Evolutionary conservation across 2,329 filamentous ascomycete species (phyloP).

Genomic region (Claviceps pazoutovae): DNA sequence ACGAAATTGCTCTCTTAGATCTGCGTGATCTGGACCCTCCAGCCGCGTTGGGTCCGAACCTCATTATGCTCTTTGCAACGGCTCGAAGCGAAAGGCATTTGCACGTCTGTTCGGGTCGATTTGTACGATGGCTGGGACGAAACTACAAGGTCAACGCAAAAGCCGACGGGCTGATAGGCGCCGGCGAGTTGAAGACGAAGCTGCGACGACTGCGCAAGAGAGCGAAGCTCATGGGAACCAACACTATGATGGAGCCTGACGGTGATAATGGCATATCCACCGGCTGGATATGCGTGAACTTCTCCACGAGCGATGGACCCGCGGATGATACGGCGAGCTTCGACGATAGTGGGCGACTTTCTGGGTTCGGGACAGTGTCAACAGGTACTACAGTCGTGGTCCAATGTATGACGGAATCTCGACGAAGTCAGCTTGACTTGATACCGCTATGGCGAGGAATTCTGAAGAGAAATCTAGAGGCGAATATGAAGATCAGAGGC

Average conservation of each 20-base stretch:
- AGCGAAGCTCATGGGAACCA: slow-evolving; percentile 65
- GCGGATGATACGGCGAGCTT: slow-evolving; percentile 28
- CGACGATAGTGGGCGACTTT: slow-evolving; percentile 42
- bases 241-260: slow-evolving; percentile 47
- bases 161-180: slow-evolving; percentile 77
- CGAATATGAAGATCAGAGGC: slow-evolving; percentile 17
- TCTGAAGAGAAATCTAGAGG: slow-evolving; percentile 21
- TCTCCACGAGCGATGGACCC: slow-evolving; percentile 54
- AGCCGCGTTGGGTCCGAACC: slow-evolving; percentile 71
- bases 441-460: slow-evolving; percentile 37
- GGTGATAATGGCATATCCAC: slow-evolving; percentile 79
- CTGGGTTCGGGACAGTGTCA: slow-evolving; percentile 56
- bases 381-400: slow-evolving; percentile 40
- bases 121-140: slow-evolving; percentile 71
- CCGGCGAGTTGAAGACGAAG: slow-evolving; percentile 84
- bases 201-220: slow-evolving; percentile 66
- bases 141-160: slow-evolving; percentile 58
- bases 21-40: slow-evolving; percentile 74
- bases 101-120: slow-evolving; percentile 78
- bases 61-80: slow-evolving; percentile 87
- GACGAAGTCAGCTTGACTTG: slow-evolving; percentile 37
- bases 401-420: slow-evolving; percentile 42
- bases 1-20: slow-evolving; percentile 68
- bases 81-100: slow-evolving; percentile 87
- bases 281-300: slow-evolving; percentile 91